A percentile compares a stretch with the other conserved stretches of the same genome.
Evolutionary conservation across 148 eudicot species (phyloP).

Genomic region (Silene conica): DNA sequence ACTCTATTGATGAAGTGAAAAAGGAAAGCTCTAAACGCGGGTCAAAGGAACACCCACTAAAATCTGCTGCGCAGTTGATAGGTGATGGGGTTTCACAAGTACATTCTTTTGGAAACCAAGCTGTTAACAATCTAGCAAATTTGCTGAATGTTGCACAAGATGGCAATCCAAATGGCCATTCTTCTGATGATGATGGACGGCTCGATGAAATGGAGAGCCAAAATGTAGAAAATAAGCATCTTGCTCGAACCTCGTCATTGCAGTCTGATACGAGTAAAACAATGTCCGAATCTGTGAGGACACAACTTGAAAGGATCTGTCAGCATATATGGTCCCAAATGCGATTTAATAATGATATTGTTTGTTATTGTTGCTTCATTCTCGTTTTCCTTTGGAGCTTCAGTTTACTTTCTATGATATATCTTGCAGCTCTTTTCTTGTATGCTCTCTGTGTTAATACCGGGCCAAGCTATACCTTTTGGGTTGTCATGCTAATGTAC

Average conservation of each 20-base stretch:
- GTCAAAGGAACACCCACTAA: constrained; percentile 55
- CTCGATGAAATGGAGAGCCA: constrained; percentile 40
- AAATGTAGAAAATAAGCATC: constrained; percentile 27
- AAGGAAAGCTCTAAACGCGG: constrained; percentile 30
- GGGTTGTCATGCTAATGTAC: constrained; percentile 87
- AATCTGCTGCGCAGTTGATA: constrained; percentile 78
- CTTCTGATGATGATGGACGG: constrained; percentile 42
- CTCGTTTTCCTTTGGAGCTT: constrained; percentile 93
- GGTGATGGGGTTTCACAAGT: constrained; percentile 97
- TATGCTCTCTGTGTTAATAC: constrained; percentile 93
- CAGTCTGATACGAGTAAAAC: constrained; percentile 80
- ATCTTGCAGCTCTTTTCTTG: constrained; percentile 82
- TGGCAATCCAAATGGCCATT: constrained; percentile 40
- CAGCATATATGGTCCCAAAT: constrained; percentile 86
- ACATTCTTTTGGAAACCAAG: constrained; percentile 89
- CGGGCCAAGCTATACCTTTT: constrained; percentile 78
- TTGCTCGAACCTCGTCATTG: constrained; percentile 59
- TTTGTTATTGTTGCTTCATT: constrained; percentile 92
- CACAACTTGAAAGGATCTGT: constrained; percentile 68
- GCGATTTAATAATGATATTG: constrained; percentile 87
- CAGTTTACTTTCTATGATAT: constrained; percentile 91
- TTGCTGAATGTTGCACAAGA: constrained; percentile 74
- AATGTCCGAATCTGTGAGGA: constrained; percentile 55
- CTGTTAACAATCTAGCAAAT: constrained; percentile 76
- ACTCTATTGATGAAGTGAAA: constrained; percentile 29